Evolutionary conservation across 345 rosid genomes (phyloP).

Genomic region (Eucalyptus camaldulensis): DNA sequence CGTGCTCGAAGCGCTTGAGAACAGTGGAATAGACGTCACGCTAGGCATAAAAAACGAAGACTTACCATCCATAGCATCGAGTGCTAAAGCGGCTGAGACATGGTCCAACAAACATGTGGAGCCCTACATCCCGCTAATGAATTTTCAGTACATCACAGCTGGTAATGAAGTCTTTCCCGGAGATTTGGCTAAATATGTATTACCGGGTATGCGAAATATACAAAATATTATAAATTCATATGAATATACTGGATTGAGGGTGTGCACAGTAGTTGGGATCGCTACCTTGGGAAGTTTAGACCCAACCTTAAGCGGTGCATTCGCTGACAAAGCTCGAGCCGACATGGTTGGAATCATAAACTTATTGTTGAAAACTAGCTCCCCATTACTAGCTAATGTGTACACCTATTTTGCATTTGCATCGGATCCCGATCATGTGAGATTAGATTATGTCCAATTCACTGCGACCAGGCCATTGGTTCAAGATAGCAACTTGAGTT

Average conservation of each 20-base stretch:
- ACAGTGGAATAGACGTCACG: background rate
- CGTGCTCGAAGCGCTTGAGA: background rate
- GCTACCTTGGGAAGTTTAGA: background rate
- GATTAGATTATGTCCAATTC: background rate
- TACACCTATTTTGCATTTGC: background rate
- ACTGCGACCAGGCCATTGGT: background rate
- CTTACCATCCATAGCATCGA: background rate
- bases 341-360: background rate
- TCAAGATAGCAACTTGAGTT: background rate
- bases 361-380: background rate
- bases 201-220: background rate
- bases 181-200: background rate
- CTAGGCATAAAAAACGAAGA: background rate
- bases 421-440: background rate
- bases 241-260: background rate
- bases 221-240: background rate
- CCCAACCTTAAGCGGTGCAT: background rate
- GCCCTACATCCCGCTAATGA: background rate
- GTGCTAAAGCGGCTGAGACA: background rate
- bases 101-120: background rate
- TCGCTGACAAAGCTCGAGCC: background rate
- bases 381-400: background rate
- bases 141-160: background rate
- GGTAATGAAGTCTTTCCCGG: background rate
- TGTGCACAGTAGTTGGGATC: background rate